Evolutionary conservation across 2,329 filamentous ascomycete genomes (phyloP).

Genomic region (Aspergillus carbonarius): DNA sequence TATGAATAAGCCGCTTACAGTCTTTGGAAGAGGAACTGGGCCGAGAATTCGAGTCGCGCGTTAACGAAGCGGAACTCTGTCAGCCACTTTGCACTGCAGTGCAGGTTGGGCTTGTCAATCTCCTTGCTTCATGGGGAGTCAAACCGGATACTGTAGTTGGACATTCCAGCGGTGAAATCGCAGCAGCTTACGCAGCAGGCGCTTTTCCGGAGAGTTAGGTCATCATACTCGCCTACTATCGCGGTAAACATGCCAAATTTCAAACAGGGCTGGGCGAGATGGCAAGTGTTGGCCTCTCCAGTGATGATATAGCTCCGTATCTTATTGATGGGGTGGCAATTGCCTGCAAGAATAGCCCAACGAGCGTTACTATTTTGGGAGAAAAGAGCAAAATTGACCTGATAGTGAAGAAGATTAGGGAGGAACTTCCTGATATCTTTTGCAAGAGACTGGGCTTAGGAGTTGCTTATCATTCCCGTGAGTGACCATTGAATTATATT

Average conservation of each 20-base stretch:
- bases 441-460: constrained; percentile 12
- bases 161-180: constrained; percentile 39
- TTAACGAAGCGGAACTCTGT: constrained; percentile 28
- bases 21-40: constrained; percentile 1
- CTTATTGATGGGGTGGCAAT: constrained; percentile 11
- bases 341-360: constrained; percentile 19
- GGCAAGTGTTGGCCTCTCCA: constrained; percentile 22
- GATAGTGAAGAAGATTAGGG: constrained; percentile 4
- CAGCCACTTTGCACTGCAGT: constrained; percentile 33
- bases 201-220: constrained; percentile 18
- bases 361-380: constrained; percentile 17
- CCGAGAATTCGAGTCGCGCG: not conserved
- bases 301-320: constrained; percentile 3
- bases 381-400: constrained; percentile 6
- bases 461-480: constrained; percentile 20
- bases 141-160: constrained; percentile 26
- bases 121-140: constrained; percentile 26
- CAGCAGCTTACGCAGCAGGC: constrained; percentile 39
- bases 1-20: constrained; percentile 16
- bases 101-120: constrained; percentile 33
- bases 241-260: constrained; percentile 15
- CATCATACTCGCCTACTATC: constrained; percentile 22
- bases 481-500: not conserved
- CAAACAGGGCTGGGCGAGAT: constrained; percentile 16
- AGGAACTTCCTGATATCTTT: constrained; percentile 1